A percentile compares a stretch with the other conserved stretches of the same genome.
Evolutionary conservation across 805 yeast genomes (phyloP).

Genomic region (Myxozyma nipponensis): DNA sequence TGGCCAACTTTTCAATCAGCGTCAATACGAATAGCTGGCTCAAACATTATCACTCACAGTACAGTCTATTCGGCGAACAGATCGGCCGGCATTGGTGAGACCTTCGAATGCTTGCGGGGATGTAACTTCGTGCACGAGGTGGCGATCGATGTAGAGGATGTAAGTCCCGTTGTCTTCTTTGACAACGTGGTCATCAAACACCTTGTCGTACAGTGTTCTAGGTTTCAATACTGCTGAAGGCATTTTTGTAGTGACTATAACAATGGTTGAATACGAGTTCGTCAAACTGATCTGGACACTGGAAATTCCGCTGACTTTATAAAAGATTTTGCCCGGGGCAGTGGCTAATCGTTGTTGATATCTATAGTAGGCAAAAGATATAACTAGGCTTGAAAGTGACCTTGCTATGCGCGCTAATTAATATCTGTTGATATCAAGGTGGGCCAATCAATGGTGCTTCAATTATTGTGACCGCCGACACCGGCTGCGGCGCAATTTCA

Average conservation of each 20-base stretch:
- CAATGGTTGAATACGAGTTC: background rate
- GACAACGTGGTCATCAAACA: conserved; percentile 90
- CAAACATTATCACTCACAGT: conserved; percentile 20
- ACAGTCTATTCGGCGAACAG: conserved; percentile 66
- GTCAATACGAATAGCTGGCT: background rate
- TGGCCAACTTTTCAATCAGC: conserved; percentile 33
- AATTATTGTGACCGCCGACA: too few species aligned
- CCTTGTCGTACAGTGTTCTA: conserved; percentile 89
- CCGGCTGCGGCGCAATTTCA: too few species aligned
- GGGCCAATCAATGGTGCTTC: too few species aligned
- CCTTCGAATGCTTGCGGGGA: conserved; percentile 99
- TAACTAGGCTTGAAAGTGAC: too few species aligned
- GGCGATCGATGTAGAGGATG: conserved; percentile 90
- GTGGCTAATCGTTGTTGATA: too few species aligned
- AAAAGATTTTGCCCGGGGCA: too few species aligned
- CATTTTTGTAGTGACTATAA: conserved; percentile 18
- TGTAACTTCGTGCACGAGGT: conserved; percentile 96
- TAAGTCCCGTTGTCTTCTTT: conserved; percentile 82
- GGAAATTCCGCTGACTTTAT: too few species aligned
- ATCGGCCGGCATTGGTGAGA: conserved; percentile 77
- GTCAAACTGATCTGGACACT: too few species aligned
- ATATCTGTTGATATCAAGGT: too few species aligned
- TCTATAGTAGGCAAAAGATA: too few species aligned
- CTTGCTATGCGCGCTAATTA: too few species aligned
- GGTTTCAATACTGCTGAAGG: conserved; percentile 43